Evolutionary conservation across 345 rosid genomes (phyloP).

Genomic region (Gossypium australe): DNA sequence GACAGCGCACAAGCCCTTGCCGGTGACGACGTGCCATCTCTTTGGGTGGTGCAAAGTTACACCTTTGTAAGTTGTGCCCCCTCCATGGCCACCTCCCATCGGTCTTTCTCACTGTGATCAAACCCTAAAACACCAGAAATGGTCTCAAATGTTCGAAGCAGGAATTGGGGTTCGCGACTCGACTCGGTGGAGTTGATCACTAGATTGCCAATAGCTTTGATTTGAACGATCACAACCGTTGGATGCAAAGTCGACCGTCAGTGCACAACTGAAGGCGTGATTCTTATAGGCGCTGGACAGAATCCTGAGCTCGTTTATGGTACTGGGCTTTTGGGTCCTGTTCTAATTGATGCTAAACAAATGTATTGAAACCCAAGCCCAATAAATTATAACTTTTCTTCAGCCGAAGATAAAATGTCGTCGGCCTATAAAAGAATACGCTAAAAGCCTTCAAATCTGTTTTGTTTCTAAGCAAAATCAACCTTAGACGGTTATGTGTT

Average conservation of each 20-base stretch:
- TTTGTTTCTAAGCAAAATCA: no score
- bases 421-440: no score
- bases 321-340: neutral
- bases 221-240: neutral
- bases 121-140: slow-evolving; percentile 17
- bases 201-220: neutral
- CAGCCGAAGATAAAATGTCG: no score
- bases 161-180: neutral
- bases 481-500: no score
- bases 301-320: neutral
- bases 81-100: slow-evolving; percentile 77
- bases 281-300: neutral
- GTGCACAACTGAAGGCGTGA: neutral
- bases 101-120: slow-evolving; percentile 25
- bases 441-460: no score
- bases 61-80: slow-evolving; percentile 61
- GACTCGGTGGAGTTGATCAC: neutral
- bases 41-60: slow-evolving; percentile 66
- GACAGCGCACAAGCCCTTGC: slow-evolving; percentile 84
- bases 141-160: slow-evolving; percentile 12
- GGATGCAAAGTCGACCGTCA: neutral
- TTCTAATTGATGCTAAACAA: neutral
- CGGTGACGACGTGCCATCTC: slow-evolving; percentile 83
- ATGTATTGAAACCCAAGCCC: neutral
- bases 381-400: no score